Conservation (phyloP, 164 flowering plant genomes). For the Stephania japonica region DNA sequence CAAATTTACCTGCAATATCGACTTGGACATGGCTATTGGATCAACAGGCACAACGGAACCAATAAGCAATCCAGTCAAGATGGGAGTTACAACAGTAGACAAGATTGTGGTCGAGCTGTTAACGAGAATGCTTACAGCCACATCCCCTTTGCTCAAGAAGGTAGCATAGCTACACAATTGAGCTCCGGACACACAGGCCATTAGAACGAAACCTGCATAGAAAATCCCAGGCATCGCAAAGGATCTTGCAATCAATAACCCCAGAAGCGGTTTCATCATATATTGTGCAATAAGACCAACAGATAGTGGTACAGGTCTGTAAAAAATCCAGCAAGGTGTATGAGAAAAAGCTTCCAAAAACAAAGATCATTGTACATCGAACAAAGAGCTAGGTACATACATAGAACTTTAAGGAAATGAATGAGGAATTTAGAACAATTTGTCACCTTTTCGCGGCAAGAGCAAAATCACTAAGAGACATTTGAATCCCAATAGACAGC, state of each 20-base stretch:
- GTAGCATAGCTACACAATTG: conserved; percentile 93
- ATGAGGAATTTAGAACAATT: neutral
- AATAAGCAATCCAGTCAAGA: conserved; percentile 77
- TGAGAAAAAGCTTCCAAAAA: neutral
- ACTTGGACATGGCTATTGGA: conserved; percentile 90
- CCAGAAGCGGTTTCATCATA: conserved; percentile 67
- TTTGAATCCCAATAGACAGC: conserved; percentile 85
- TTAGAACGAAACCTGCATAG: conserved; percentile 88
- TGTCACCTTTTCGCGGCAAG: conserved; percentile 75
- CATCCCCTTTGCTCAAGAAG: conserved; percentile 88
- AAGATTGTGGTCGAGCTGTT: conserved; percentile 80
- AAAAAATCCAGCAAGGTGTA: conserved; percentile 13
- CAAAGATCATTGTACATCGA: neutral
- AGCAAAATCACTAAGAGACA: conserved; percentile 83
- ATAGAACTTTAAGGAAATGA: neutral
- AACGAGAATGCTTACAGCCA: conserved; percentile 87
- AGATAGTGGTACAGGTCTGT: conserved; percentile 89
- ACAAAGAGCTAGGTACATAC: neutral
- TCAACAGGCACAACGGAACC: conserved; percentile 96
- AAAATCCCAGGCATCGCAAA: conserved; percentile 68
- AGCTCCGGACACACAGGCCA: conserved; percentile 86
- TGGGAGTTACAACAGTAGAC: conserved; percentile 75
- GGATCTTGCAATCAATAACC: conserved; percentile 65
- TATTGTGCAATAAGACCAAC: conserved; percentile 84
- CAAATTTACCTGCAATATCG: conserved; percentile 74